Base-by-base conservation (phyloP, 257 asterid species). In the Primulina huaijiensis region DNA sequence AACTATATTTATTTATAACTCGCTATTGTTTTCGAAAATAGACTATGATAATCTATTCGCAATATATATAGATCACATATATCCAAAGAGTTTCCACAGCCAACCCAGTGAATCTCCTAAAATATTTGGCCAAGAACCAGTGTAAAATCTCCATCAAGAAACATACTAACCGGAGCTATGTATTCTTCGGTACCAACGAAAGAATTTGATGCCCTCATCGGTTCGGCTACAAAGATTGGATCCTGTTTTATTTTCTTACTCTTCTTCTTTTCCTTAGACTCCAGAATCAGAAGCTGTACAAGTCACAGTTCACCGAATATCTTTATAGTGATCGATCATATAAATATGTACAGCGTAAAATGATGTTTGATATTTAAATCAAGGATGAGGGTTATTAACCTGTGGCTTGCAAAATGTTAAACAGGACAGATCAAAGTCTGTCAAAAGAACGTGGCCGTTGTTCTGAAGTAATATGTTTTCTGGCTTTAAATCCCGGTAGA, bases 401-500 rank as follows among this genome's bases (percentile, higher is more conserved):
- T 93, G 96, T 56, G 99, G 99, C 79, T 86, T 85, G 90, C 99
- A 93, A 79, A 96, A 90, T 75, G 99, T 93, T 82, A 93, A 85
- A 74, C 97, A 93, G 60, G 99, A 93, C 81, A 93, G 78, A 82
- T 90, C 99, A 67, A 93, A 93, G 81, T 93, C 99, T 21, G 99
- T 90, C 81, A 93, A 83, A 76, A 95, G 67, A 23, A 93, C 79
- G 70, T 93, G 99, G 50, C 99, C 99, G 37, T 79, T 78, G 73
- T 82, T 68, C 74, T 90, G 99, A 72, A 93, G 83, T 57, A 93
- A 79, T 58, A 93, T 90, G 70, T 93, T 90, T 85, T 93, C 99
- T 1, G 99, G 99, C 86, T 93, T 93, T 66, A 93, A 75, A 78
- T 93, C 99, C 87, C 99, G 82, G 84, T 93, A 93, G 76, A 93